Evolutionary conservation across 1,284 basidiomycete species (phyloP).

Genomic region (Microbotryum scabiosae): DNA sequence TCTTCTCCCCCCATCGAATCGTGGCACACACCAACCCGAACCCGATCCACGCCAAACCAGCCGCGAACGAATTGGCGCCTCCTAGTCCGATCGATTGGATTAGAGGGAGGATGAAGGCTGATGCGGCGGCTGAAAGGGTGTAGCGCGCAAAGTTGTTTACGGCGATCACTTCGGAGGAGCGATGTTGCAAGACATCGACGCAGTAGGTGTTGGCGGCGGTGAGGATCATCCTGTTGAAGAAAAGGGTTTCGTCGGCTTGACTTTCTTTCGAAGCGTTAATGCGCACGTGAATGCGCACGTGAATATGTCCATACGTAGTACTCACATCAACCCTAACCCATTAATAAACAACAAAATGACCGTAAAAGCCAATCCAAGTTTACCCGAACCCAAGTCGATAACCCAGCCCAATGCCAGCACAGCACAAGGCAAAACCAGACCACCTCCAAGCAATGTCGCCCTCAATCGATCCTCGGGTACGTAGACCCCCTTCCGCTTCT

Average conservation of each 20-base stretch:
- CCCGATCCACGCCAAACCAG: conserved; percentile 45
- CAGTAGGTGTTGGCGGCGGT: conserved; percentile 51
- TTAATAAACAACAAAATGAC: conserved; percentile 18
- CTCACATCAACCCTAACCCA: conserved; percentile 45
- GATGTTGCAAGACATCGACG: conserved; percentile 51
- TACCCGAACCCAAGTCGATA: conserved; percentile 23
- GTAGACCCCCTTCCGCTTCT: conserved; percentile 44
- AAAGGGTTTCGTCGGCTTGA: conserved; percentile 43
- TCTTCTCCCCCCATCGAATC: conserved; percentile 14
- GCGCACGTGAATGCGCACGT: no score
- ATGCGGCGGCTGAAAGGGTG: conserved; percentile 43
- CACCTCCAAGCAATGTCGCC: conserved; percentile 47
- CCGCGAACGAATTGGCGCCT: conserved; percentile 48
- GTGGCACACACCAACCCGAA: conserved; percentile 34
- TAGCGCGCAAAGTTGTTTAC: conserved; percentile 30
- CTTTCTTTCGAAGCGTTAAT: no score
- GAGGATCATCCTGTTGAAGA: conserved; percentile 43
- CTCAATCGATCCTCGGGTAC: conserved; percentile 55
- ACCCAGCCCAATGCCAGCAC: conserved; percentile 35
- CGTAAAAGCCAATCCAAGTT: conserved; percentile 39
- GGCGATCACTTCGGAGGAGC: conserved; percentile 49
- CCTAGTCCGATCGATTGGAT: conserved; percentile 51
- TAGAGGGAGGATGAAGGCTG: conserved; percentile 48
- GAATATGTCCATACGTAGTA: conserved; percentile 4
- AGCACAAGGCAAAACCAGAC: conserved; percentile 45